Conservation (phyloP, 2,329 filamentous ascomycete genomes). For the Fusarium sulawesiense region DNA sequence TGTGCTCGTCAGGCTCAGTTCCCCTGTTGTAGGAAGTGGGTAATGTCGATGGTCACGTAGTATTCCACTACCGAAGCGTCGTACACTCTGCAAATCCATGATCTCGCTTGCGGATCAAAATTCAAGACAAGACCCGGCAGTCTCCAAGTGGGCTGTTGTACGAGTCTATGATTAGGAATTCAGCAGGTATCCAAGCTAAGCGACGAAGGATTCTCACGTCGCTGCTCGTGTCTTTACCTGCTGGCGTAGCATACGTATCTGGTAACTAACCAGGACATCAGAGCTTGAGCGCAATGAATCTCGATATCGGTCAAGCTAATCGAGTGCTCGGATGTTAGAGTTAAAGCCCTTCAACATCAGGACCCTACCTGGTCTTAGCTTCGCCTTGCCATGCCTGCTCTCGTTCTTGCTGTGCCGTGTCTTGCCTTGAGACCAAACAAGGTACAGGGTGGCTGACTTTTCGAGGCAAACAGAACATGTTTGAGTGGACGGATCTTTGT, state of each 20-base stretch:
- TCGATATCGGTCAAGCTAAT: slow-evolving; percentile 2
- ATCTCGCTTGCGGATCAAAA: slow-evolving; percentile 33
- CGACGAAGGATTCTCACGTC: neutral
- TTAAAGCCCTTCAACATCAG: neutral
- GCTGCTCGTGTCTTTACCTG: neutral
- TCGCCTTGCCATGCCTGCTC: neutral
- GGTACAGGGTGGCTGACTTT: slow-evolving; percentile 10
- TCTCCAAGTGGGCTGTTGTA: neutral
- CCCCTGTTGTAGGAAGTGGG: slow-evolving; percentile 4
- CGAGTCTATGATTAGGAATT: neutral
- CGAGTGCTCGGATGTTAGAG: slow-evolving; percentile 3
- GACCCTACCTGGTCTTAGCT: neutral
- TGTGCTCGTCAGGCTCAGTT: slow-evolving; percentile 1
- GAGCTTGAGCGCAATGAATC: neutral
- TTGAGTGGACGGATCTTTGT: slow-evolving; percentile 3
- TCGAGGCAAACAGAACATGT: neutral
- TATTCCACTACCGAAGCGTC: neutral
- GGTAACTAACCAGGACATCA: neutral
- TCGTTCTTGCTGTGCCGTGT: neutral
- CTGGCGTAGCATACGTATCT: neutral
- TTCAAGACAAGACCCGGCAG: slow-evolving; percentile 4
- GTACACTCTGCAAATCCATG: slow-evolving; percentile 18
- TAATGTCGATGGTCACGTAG: slow-evolving; percentile 12
- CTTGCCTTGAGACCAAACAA: slow-evolving; percentile 2
- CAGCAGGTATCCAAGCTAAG: neutral